A percentile compares a stretch with the other conserved stretches of the same genome.
These are phyloP conservation scores for Aureobasidium sp. DNA, from an alignment of 2,329 filamentous ascomycete species.

Conservation along the genomic window DNA sequence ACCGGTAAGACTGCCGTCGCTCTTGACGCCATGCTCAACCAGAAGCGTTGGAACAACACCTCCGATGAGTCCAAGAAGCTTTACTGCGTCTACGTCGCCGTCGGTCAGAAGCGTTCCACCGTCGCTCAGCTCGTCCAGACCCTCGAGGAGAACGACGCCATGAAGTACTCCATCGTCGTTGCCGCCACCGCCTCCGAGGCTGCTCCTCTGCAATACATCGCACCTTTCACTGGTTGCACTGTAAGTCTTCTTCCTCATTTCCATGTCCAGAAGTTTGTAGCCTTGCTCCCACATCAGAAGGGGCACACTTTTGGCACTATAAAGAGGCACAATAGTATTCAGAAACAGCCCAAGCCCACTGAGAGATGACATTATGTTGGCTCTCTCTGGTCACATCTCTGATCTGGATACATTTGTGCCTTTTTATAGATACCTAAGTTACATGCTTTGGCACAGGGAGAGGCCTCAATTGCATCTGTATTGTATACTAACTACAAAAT, in stretches of 20 bases:
- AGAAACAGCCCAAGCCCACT: neutral
- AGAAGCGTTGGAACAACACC: conserved; percentile 95
- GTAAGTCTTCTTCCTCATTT: neutral
- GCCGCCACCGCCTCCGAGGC: conserved; percentile 97
- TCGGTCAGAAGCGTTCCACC: conserved; percentile 99
- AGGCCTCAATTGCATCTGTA: neutral
- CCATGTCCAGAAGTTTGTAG: neutral
- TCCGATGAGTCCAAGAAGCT: conserved; percentile 95
- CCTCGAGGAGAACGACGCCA: conserved; percentile 98
- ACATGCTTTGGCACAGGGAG: neutral
- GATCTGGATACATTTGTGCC: neutral
- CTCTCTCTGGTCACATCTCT: neutral
- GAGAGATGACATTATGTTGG: neutral
- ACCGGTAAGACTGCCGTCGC: conserved; percentile 99
- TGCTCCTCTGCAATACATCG: conserved; percentile 86
- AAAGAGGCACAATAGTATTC: neutral
- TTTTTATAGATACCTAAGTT: neutral
- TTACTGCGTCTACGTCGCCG: conserved; percentile 98
- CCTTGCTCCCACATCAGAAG: too few species aligned
- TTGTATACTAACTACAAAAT: neutral
- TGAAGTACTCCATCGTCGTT: conserved; percentile 94
- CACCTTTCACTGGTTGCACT: conserved; percentile 70
- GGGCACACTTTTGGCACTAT: neutral
- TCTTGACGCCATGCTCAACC: conserved; percentile 97
- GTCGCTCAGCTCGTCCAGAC: conserved; percentile 99